Base-by-base conservation (phyloP, 176 grass and related monocot species). In the Puya raimondii region DNA sequence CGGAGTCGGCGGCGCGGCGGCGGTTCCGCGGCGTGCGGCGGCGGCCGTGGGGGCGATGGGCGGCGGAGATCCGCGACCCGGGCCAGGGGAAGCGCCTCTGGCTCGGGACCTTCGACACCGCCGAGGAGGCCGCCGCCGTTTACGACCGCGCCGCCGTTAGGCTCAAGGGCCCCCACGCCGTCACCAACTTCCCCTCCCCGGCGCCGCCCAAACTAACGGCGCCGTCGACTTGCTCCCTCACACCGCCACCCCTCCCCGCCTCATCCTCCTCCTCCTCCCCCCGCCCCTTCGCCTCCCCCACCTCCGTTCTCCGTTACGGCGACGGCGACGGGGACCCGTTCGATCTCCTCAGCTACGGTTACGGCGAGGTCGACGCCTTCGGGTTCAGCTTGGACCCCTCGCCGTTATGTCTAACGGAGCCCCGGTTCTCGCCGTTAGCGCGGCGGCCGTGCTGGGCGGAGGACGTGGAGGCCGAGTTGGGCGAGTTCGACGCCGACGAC, bases 51-150 rank as follows among this genome's bases (percentile, higher is more conserved):
- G 87, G 87, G 22, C 82, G 59, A 53, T 90, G 67, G 74, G 70
- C 80, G 21, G 88, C 88, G 70, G 88, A 86, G 88, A 91, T 91
- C 73, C 88, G 88, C 49, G 88, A 86, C 70, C 80, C 83, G 15
- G 14, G 21, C 48, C 83, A 64, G 67, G 48, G 66, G 14, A 85
- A 85, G 53, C 74, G 74, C 26, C 13, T 78, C 15, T 78, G 76
- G 76, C 76, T 78, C 5, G 76, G 76, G 56, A 78, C 76, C 9
- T 78, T 78, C 76, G 67, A 78, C 67, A 78, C 80, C 12, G 75
- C 75, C 2, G 84, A 90, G 88, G 85, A 87, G 57, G 88, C 88
- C 11, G 88, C 88, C 64, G 84, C 78, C 12, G 88, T 78, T 3
- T 91, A 91, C 67, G 84, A 91, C 74, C 47, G 70, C 64, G 84